phyloP scores from a whole-genome alignment of 2,329 filamentous ascomycete genomes.

The Lasiodiplodia citricola region DNA sequence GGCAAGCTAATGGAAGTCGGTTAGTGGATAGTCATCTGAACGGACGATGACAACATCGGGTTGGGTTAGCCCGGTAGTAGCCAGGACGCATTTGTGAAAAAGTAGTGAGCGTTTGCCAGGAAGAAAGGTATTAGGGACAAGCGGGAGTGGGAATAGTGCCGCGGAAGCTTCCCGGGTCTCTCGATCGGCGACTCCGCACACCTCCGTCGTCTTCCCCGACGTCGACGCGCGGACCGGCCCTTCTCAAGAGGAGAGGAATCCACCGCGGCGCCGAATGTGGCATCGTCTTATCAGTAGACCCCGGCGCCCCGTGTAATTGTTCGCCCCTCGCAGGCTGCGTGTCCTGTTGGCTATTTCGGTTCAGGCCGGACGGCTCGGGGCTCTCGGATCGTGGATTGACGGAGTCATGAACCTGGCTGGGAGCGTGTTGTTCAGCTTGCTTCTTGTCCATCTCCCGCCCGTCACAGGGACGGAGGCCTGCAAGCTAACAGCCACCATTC shows the following conservation, averaged over 20 bases:
- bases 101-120: too few relatives aligned
- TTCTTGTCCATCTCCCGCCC: background rate
- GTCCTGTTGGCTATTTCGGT: background rate
- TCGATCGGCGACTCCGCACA: background rate
- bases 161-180: background rate
- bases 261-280: background rate
- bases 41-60: background rate
- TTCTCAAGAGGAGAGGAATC: background rate
- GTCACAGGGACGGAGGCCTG: background rate
- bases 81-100: background rate
- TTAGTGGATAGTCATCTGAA: background rate
- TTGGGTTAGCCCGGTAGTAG: background rate
- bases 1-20: background rate
- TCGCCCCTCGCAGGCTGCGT: background rate
- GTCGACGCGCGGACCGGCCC: constrained; percentile 19
- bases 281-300: constrained; percentile 10
- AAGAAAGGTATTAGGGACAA: background rate
- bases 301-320: background rate
- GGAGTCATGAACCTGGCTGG: background rate
- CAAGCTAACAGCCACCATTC: background rate
- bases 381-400: background rate
- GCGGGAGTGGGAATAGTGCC: background rate
- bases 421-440: background rate
- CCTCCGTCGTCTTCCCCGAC: background rate
- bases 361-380: background rate